Base-by-base conservation (phyloP, 345 rosid species). In the Kernera saxatilis region DNA sequence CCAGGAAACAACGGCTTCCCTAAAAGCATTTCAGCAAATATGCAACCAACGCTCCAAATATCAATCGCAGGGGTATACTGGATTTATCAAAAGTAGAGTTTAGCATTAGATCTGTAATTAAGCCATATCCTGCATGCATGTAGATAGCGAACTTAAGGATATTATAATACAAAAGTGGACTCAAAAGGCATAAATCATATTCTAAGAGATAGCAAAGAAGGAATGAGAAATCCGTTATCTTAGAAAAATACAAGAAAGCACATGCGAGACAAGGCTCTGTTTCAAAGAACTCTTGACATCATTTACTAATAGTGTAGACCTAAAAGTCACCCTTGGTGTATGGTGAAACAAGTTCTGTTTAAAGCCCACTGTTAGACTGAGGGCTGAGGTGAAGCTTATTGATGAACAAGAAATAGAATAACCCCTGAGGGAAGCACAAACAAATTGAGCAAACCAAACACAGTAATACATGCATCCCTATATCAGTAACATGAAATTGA, bases 1-100 rank as follows among this genome's bases (percentile, higher is more conserved):
- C 98, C 97, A 49, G 98, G 98, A 69, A 92, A 92, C 50, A 92
- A 65, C 8, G 97, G 96, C 74, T 81, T 88, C 60, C 97, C 97
- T 19, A 86, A 72, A 73, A 92, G 91, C 93, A 92, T 82, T 82
- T 92, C 98, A 5, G 98, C 97, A 72, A 92, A 92, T 81, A 90
- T 92, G 77, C 98, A 92, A 78, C 98, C 98, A 40, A 92, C 81
- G 83, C 98, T 93, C 98, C 98, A 93, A 27, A 84, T 88, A 78
- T 93, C 98, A 78, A 92, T 88, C 1, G 91, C 93, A 50, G 98
- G 98, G 13, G 98, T 92, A 72, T 92, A 92, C 98, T 92, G 81
- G 54, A 69, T 54, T 8, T 55, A 55, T 6, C 11, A 75, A 73
- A 69, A 46, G 35, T 74, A 49, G 51, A 68, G 18, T 64, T 64